A percentile compares a stretch with the other conserved stretches of the same genome.
Conservation (phyloP, 176 grass and related monocot genomes). For the Oryza meridionalis region DNA sequence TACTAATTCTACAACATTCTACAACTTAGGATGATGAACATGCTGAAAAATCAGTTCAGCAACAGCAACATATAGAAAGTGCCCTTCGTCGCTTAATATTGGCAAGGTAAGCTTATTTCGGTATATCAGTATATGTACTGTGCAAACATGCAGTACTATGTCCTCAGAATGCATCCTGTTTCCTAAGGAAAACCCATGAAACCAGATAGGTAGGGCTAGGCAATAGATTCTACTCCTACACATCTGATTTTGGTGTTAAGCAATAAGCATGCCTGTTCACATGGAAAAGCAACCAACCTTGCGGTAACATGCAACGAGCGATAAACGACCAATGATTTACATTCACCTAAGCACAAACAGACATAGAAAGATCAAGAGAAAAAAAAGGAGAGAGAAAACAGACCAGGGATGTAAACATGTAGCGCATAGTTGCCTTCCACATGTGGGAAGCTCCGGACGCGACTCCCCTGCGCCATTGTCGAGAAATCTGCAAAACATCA, state of each 20-base stretch:
- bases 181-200: background rate
- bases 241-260: background rate
- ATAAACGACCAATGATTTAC: background rate
- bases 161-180: background rate
- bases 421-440: conserved; percentile 82
- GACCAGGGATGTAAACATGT: conserved; percentile 87
- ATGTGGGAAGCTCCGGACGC: conserved; percentile 89
- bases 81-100: background rate
- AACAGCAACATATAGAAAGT: background rate
- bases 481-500: conserved; percentile 75
- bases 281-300: background rate
- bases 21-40: background rate
- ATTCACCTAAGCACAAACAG: background rate
- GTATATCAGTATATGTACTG: background rate
- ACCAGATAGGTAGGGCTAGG: background rate
- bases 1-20: background rate
- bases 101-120: background rate
- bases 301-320: background rate
- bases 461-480: conserved; percentile 54
- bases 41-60: background rate
- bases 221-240: background rate
- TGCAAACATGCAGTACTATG: background rate
- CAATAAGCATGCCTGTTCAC: background rate
- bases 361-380: background rate
- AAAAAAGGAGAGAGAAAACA: background rate